Conservation (phyloP, 345 rosid genomes). For the Citrus australasica region DNA sequence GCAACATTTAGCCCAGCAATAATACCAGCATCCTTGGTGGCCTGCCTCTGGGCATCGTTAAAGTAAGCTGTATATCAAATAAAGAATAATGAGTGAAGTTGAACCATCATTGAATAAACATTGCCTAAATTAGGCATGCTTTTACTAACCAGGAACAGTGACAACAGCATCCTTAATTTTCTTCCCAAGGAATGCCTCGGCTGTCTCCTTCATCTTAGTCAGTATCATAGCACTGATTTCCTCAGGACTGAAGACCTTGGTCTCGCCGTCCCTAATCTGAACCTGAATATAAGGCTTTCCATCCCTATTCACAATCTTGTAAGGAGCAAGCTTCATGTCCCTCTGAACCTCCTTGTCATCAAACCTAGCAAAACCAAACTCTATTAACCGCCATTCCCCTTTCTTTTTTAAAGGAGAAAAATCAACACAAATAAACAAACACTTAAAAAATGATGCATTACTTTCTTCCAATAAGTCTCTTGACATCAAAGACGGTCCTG, state of each 20-base stretch:
- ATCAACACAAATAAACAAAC: neutral
- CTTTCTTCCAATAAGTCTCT: constrained; percentile 97
- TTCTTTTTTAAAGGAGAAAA: neutral
- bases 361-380: constrained; percentile 42
- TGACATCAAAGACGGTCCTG: constrained; percentile 88
- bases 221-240: constrained; percentile 93
- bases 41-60: constrained; percentile 98
- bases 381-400: neutral
- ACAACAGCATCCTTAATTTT: constrained; percentile 98
- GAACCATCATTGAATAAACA: neutral
- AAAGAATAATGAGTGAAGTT: neutral
- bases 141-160: constrained; percentile 88
- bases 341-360: constrained; percentile 92
- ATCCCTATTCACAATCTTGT: constrained; percentile 85
- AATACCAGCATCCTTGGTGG: constrained; percentile 95
- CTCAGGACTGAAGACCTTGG: constrained; percentile 94
- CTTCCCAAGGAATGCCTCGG: constrained; percentile 98
- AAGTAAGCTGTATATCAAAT: constrained; percentile 71
- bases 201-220: constrained; percentile 97
- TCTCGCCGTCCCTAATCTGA: constrained; percentile 85
- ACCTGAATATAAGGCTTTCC: constrained; percentile 96
- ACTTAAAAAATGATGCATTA: constrained; percentile 20
- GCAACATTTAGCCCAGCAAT: constrained; percentile 97
- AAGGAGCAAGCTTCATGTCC: constrained; percentile 91
- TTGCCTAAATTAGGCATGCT: neutral